Evolutionary conservation across 2,329 filamentous ascomycete genomes (phyloP).

Genomic region (Neonectria sp.): DNA sequence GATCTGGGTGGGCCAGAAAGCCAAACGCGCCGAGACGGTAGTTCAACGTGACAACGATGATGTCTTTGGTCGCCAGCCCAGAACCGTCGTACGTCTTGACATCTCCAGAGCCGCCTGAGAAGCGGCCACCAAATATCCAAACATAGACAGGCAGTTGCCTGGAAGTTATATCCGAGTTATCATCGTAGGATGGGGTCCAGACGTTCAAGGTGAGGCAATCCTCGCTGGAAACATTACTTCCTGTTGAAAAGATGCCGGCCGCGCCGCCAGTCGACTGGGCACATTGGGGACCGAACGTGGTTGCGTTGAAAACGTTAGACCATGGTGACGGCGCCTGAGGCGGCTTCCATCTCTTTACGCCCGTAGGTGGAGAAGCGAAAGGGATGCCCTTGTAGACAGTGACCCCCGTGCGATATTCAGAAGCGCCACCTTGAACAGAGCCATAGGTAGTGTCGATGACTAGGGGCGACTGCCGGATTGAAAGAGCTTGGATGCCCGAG

Average conservation of each 20-base stretch:
- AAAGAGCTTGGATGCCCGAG: too few relatives aligned
- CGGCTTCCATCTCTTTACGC: too few relatives aligned
- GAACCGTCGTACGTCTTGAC: conserved; percentile 21
- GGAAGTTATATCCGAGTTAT: neutral
- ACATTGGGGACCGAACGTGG: conserved; percentile 6
- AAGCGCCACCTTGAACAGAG: too few relatives aligned
- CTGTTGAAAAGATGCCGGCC: conserved; percentile 14
- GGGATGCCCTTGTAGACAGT: too few relatives aligned
- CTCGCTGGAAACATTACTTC: conserved; percentile 3
- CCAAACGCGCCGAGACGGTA: conserved; percentile 17
- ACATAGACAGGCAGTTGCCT: conserved; percentile 11
- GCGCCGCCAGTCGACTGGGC: neutral
- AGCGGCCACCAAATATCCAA: conserved; percentile 26
- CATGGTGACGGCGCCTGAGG: too few relatives aligned
- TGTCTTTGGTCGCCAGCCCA: conserved; percentile 12
- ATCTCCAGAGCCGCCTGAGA: conserved; percentile 13
- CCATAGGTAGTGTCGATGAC: too few relatives aligned
- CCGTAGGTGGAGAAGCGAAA: too few relatives aligned
- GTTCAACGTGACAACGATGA: conserved; percentile 18
- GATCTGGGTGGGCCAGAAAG: conserved; percentile 15
- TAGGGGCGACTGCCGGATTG: too few relatives aligned
- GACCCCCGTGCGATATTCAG: too few relatives aligned
- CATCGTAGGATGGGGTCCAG: conserved; percentile 11
- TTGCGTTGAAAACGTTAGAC: conserved; percentile 7
- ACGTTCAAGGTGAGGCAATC: conserved; percentile 23